Conservation (phyloP, 139 green algal genomes). For the Coccomyxa sp. region DNA sequence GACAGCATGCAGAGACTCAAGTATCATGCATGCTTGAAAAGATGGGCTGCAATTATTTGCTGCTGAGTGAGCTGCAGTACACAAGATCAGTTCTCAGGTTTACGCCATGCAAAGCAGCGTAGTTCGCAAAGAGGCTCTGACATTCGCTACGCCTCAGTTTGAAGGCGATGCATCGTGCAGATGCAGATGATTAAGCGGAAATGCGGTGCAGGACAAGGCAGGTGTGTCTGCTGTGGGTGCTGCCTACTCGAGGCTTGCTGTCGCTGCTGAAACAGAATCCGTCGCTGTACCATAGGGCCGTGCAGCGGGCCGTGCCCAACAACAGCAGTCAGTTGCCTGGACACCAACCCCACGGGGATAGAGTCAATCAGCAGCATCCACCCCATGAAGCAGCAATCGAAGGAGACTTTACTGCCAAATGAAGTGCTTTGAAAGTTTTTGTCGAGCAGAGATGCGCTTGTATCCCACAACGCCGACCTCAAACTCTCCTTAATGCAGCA, state of each 20-base stretch:
- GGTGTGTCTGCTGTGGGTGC: constrained; percentile 13
- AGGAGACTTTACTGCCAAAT: background rate
- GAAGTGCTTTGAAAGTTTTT: background rate
- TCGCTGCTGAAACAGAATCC: constrained; percentile 6
- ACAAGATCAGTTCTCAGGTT: too few relatives aligned
- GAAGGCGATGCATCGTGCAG: too few relatives aligned
- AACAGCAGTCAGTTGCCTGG: background rate
- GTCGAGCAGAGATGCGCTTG: background rate
- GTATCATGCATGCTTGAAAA: too few relatives aligned
- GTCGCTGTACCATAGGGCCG: background rate
- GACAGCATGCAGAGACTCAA: too few relatives aligned
- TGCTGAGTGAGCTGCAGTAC: too few relatives aligned
- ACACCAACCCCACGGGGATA: background rate
- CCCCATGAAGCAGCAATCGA: background rate
- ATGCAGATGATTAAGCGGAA: too few relatives aligned
- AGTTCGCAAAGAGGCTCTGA: too few relatives aligned
- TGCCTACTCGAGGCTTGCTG: constrained; percentile 12
- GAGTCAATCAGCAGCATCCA: background rate
- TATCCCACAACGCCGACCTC: background rate
- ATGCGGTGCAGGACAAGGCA: background rate
- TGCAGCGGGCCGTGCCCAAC: background rate
- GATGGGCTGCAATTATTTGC: too few relatives aligned
- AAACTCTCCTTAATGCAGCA: too few relatives aligned
- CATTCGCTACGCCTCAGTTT: too few relatives aligned
- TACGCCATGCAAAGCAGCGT: too few relatives aligned